Percentiles rank a stretch among this genome's conserved stretches.
These are phyloP conservation scores for Blastobotrys ciferrii DNA, from an alignment of 1,139 yeast species.

Conservation along the genomic window DNA sequence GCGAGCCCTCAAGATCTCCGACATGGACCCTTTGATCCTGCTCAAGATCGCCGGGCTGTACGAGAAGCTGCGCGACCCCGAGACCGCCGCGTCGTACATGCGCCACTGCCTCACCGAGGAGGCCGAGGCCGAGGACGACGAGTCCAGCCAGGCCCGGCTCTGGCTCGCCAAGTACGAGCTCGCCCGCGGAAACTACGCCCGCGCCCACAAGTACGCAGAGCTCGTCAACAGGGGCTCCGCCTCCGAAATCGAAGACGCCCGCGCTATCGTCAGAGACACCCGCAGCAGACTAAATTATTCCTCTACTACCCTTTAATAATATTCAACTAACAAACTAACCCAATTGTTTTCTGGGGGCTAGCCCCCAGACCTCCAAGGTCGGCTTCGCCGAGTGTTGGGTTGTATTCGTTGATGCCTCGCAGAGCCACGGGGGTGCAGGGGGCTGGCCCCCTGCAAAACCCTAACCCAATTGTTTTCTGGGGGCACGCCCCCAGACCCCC, in stretches of 20 bases:
- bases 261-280: constrained; percentile 70
- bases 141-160: constrained; percentile 75
- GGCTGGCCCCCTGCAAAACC: too few relatives aligned
- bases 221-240: constrained; percentile 76
- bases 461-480: too few relatives aligned
- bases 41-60: constrained; percentile 68
- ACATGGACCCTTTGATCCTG: constrained; percentile 52
- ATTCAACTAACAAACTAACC: too few relatives aligned
- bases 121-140: constrained; percentile 64
- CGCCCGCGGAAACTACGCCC: constrained; percentile 54
- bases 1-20: constrained; percentile 49
- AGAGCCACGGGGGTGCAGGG: too few relatives aligned
- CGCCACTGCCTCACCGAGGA: constrained; percentile 64
- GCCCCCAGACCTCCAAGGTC: too few relatives aligned
- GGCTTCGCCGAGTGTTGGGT: too few relatives aligned
- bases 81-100: constrained; percentile 66
- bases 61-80: constrained; percentile 52
- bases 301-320: too few relatives aligned
- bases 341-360: too few relatives aligned
- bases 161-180: constrained; percentile 83
- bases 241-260: constrained; percentile 85
- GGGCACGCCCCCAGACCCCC: too few relatives aligned
- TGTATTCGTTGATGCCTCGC: too few relatives aligned
- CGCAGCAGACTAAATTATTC: constrained; percentile 16
- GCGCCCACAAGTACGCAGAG: constrained; percentile 72